Base-by-base conservation (phyloP, 345 rosid genomes). In the Carallia brachiata region DNA sequence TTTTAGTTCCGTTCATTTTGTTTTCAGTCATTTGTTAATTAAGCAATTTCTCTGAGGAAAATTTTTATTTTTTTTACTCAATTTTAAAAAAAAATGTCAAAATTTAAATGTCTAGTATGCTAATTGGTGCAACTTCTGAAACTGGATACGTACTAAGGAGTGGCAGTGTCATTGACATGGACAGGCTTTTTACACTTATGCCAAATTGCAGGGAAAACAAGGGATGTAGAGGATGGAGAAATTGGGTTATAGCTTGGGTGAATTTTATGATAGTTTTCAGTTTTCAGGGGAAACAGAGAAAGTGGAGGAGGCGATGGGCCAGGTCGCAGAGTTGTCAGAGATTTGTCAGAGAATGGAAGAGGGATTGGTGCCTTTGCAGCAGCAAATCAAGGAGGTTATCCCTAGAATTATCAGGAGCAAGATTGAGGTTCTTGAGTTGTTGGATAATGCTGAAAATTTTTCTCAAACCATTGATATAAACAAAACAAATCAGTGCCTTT, bases 331-430 rank as follows among this genome's bases (percentile, higher is more conserved):
- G 80, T 65, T 95, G 77, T 86, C 85, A 63, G 97, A 88, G 81
- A 79, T 82, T 2, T 89, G 96, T 81, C 67, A 79, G 81, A 81
- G 79, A 63, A 85, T 92, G 99, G 94, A 88, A 52, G 93, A 86
- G 57, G 98, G 96, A 6, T 78, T 96, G 85, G 78, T 79, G 68
- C 94, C 98, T 36, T 76, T 92, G 61, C 98, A 96, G 86, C 78
- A 83, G 76, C 97, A 96, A 82, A 85, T 96, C 71, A 82, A 98
- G 79, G 98, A 92, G 66, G 94, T 92, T 27, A 92, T 95, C 69
- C 99, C 90, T 74, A 78, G 97, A 86, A 81, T 90, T 72, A 94
- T 92, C 61, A 86, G 96, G 82, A 92, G 94, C 89, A 88, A 97
- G 83, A 69, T 84, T 6, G 94, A 92, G 82, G 75, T 90, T 72